These are phyloP conservation scores for Salix caprea DNA, from an alignment of 345 rosid genomes.

Conservation along the genomic window DNA sequence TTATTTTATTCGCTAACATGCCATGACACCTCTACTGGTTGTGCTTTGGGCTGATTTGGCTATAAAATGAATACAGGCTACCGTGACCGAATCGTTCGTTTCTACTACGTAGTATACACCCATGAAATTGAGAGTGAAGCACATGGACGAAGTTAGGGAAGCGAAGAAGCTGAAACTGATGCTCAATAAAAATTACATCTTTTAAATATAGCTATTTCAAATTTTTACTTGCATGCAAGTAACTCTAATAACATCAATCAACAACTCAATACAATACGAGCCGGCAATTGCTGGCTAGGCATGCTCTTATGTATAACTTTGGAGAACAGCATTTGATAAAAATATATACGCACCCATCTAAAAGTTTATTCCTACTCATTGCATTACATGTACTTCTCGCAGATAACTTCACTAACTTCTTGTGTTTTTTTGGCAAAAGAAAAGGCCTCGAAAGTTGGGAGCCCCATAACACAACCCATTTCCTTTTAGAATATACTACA, in stretches of 20 bases:
- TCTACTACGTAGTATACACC: neutral
- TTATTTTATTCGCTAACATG: neutral
- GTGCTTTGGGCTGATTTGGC: neutral
- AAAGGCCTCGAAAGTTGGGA: neutral
- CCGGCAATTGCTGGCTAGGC: no score
- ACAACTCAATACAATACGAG: no score
- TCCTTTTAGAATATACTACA: slow-evolving; percentile 24
- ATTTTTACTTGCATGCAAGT: no score
- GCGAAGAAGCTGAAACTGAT: no score
- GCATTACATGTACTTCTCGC: neutral
- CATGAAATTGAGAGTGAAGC: neutral
- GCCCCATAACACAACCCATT: slow-evolving; percentile 3
- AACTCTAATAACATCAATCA: no score
- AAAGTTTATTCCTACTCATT: neutral
- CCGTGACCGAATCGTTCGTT: neutral
- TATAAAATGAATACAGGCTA: neutral
- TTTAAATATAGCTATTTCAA: no score
- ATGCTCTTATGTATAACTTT: neutral
- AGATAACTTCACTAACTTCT: neutral
- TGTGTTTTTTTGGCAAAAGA: neutral
- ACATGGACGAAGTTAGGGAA: no score
- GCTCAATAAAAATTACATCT: no score
- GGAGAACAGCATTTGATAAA: neutral
- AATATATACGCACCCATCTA: neutral
- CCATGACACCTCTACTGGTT: neutral